phyloP scores from a whole-genome alignment of 345 rosid species.

The Eucalyptus curtisii region DNA sequence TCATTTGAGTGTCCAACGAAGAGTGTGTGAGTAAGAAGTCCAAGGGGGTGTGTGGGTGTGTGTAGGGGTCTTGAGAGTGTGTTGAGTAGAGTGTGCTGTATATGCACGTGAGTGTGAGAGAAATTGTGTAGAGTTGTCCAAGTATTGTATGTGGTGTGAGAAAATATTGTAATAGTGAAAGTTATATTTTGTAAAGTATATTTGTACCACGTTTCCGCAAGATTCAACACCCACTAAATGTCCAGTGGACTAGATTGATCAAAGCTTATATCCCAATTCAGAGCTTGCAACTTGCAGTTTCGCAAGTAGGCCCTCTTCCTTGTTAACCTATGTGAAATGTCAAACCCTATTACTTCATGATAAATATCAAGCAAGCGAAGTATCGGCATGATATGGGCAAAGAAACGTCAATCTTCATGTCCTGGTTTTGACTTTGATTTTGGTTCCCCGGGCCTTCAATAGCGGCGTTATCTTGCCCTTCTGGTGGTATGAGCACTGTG shows the following conservation, averaged over 20 bases:
- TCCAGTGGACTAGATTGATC: not conserved
- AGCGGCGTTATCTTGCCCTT: not conserved
- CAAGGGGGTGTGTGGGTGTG: too few species aligned
- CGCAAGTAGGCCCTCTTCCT: not conserved
- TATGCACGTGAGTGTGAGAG: too few species aligned
- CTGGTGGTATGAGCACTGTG: not conserved
- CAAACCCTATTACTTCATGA: not conserved
- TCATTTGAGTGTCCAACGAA: too few species aligned
- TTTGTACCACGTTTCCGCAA: too few species aligned
- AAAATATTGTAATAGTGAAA: too few species aligned
- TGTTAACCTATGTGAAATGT: not conserved
- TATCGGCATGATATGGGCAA: not conserved
- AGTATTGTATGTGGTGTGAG: too few species aligned
- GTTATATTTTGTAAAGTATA: too few species aligned
- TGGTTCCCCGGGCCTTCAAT: conserved; percentile 7
- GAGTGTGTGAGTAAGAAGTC: too few species aligned
- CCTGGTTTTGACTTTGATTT: not conserved
- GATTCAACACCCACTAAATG: not conserved
- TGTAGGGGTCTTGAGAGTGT: too few species aligned
- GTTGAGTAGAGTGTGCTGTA: too few species aligned
- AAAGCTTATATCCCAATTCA: not conserved
- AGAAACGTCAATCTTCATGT: conserved; percentile 4
- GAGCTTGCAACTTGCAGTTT: not conserved
- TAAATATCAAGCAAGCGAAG: not conserved
- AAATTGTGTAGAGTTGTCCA: too few species aligned